Conservation (phyloP, 345 rosid species). For the Alliaria petiolata region DNA sequence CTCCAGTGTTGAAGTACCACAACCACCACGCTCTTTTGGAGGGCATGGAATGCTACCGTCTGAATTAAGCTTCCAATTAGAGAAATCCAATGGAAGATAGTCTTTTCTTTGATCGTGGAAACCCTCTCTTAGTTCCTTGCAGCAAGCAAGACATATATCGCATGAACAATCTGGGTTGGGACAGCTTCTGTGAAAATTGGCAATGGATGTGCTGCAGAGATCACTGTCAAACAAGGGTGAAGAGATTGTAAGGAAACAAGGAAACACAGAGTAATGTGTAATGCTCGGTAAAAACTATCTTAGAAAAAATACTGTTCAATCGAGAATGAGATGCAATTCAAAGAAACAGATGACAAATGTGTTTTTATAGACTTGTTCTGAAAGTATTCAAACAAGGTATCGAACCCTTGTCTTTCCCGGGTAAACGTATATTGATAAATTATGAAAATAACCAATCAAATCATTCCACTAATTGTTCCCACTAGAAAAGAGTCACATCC, state of each 20-base stretch:
- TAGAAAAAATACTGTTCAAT: too few species aligned
- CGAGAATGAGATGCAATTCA: not conserved
- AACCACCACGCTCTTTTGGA: constrained; percentile 57
- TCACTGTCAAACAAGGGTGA: constrained; percentile 13
- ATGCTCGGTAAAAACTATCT: not conserved
- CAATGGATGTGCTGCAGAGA: constrained; percentile 59
- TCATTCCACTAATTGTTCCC: too few species aligned
- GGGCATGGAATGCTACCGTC: constrained; percentile 64
- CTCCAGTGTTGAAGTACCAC: constrained; percentile 47
- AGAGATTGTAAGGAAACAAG: not conserved
- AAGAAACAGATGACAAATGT: not conserved
- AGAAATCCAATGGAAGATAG: not conserved
- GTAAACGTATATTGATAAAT: too few species aligned
- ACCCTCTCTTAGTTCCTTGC: constrained; percentile 47
- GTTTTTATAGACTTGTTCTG: too few species aligned
- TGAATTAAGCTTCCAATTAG: constrained; percentile 43
- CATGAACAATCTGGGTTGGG: constrained; percentile 35
- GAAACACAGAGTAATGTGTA: not conserved
- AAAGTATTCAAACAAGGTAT: too few species aligned
- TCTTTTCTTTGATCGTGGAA: constrained; percentile 24
- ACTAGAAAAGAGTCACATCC: too few species aligned
- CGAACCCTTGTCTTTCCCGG: too few species aligned
- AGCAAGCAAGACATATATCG: constrained; percentile 59
- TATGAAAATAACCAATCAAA: too few species aligned
- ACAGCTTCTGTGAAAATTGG: constrained; percentile 53